Evolutionary conservation across 2,329 filamentous ascomycete genomes (phyloP).

Genomic region (Penicillium sclerotiorum): DNA sequence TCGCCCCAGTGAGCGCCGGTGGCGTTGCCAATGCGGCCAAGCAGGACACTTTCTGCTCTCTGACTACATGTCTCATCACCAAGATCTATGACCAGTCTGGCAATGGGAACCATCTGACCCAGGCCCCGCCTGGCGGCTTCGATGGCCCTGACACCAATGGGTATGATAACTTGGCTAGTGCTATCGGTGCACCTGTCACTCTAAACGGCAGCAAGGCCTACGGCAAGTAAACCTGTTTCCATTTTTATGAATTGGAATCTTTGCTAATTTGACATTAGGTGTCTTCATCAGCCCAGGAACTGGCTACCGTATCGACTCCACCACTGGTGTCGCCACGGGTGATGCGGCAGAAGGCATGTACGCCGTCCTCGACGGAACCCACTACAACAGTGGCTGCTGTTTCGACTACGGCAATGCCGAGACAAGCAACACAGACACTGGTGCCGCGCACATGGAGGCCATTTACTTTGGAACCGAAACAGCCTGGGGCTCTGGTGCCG

Average conservation of each 20-base stretch:
- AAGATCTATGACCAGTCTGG: constrained; percentile 70
- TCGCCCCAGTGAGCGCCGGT: constrained; percentile 44
- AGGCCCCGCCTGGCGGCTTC: constrained; percentile 62
- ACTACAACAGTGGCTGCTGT: constrained; percentile 41
- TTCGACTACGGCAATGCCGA: constrained; percentile 64
- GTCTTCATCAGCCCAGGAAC: constrained; percentile 64
- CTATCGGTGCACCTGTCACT: constrained; percentile 63
- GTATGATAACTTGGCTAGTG: constrained; percentile 63
- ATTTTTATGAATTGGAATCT: no score
- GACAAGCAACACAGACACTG: constrained; percentile 55
- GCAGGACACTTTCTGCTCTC: constrained; percentile 64
- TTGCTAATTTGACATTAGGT: no score
- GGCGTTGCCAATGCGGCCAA: constrained; percentile 63
- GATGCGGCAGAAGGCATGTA: constrained; percentile 52
- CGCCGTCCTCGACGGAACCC: constrained; percentile 36
- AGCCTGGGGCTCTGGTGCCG: constrained; percentile 59
- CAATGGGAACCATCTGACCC: constrained; percentile 63
- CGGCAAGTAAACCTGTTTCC: no score
- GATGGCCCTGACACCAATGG: constrained; percentile 60
- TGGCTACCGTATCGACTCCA: constrained; percentile 64
- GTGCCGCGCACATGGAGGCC: constrained; percentile 69
- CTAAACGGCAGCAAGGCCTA: constrained; percentile 65
- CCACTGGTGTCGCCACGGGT: constrained; percentile 56
- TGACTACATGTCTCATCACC: constrained; percentile 65
- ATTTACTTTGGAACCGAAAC: constrained; percentile 64